These are phyloP conservation scores for Suillus tomentosus DNA, from an alignment of 768 basidiomycete species.

Conservation along the genomic window DNA sequence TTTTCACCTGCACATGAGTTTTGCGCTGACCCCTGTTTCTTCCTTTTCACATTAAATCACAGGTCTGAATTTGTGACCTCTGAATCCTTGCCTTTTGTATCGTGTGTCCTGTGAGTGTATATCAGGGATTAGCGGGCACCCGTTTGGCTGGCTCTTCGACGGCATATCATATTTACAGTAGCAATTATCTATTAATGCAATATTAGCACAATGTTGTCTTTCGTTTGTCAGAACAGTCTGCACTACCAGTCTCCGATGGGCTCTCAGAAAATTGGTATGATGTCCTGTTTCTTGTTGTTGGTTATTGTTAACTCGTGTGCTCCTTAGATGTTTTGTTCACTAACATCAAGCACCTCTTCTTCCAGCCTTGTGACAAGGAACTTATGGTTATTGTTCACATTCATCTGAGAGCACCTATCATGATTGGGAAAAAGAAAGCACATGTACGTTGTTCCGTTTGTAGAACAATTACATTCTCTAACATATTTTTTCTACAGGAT, in stretches of 20 bases:
- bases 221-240: constrained; percentile 96
- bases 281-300: neutral
- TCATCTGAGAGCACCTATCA: constrained; percentile 93
- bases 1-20: no score
- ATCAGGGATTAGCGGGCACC: no score
- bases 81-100: no score
- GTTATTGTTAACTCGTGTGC: constrained; percentile 11
- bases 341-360: constrained; percentile 98
- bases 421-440: constrained; percentile 98
- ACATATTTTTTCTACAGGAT: constrained; percentile 54
- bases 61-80: no score
- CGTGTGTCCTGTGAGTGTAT: no score
- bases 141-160: no score
- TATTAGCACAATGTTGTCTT: no score
- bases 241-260: constrained; percentile 87
- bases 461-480: constrained; percentile 1
- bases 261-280: constrained; percentile 87
- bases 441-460: constrained; percentile 54
- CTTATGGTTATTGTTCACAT: constrained; percentile 92
- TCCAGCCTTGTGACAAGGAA: constrained; percentile 98
- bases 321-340: constrained; percentile 86
- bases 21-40: no score
- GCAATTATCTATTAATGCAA: no score
- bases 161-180: no score
- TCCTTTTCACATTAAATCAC: no score